These are phyloP conservation scores for Botrytis squamosa DNA, from an alignment of 2,329 filamentous ascomycete genomes.

Conservation along the genomic window DNA sequence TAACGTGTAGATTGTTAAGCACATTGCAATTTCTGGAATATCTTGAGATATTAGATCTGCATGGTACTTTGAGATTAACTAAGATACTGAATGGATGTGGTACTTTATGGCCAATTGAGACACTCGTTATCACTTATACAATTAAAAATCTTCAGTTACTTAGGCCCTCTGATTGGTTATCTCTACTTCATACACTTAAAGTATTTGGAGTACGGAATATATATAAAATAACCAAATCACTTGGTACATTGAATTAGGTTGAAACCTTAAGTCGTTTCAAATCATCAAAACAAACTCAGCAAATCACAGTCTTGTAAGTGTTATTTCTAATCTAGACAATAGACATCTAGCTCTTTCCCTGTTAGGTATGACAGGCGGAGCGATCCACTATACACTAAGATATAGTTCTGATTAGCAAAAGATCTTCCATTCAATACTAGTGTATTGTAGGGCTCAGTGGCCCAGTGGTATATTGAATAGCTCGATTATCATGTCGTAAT, in stretches of 20 bases:
- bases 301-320: not conserved
- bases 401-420: not conserved
- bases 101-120: not conserved
- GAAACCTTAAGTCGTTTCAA: not conserved
- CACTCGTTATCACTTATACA: not conserved
- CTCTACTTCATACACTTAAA: too few relatives aligned
- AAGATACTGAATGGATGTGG: not conserved
- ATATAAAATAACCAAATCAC: not conserved
- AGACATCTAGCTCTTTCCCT: not conserved
- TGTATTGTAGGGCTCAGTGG: not conserved
- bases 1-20: not conserved
- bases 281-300: not conserved
- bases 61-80: not conserved
- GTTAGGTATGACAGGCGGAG: too few relatives aligned
- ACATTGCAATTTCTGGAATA: too few relatives aligned
- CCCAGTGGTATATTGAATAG: not conserved
- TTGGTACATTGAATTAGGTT: not conserved
- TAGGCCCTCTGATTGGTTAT: fast-evolving
- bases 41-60: not conserved
- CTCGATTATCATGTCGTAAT: not conserved
- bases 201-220: not conserved
- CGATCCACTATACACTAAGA: not conserved
- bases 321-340: not conserved
- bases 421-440: not conserved
- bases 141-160: fast-evolving